Conservation (phyloP, 257 asterid genomes). For the Galeopsis tetrahit region DNA sequence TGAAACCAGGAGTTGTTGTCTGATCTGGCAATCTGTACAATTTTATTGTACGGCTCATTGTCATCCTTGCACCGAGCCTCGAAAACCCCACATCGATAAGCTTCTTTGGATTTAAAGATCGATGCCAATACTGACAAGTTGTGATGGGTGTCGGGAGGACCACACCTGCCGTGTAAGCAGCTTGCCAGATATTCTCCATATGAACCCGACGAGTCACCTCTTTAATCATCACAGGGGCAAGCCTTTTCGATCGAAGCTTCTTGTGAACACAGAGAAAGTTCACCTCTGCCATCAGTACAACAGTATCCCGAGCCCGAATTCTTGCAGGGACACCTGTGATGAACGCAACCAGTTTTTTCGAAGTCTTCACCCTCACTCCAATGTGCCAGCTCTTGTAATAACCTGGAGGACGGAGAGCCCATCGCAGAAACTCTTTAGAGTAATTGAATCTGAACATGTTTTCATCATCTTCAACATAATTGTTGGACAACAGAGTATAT, state of each 20-base stretch:
- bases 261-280: conserved; percentile 53
- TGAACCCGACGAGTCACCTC: conserved; percentile 83
- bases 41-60: conserved; percentile 82
- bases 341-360: conserved; percentile 80
- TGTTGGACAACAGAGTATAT: conserved; percentile 50
- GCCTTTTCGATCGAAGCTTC: conserved; percentile 83
- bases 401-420: conserved; percentile 87
- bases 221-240: conserved; percentile 83
- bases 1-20: conserved; percentile 67
- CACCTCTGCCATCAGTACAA: conserved; percentile 73
- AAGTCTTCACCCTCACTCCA: conserved; percentile 78
- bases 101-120: conserved; percentile 78
- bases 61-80: conserved; percentile 81
- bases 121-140: conserved; percentile 41
- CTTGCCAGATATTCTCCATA: conserved; percentile 86
- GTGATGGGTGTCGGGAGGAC: conserved; percentile 79
- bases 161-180: conserved; percentile 83
- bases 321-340: conserved; percentile 78
- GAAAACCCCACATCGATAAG: conserved; percentile 84
- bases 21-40: conserved; percentile 68
- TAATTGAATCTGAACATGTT: conserved; percentile 82
- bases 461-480: conserved; percentile 51
- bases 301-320: conserved; percentile 66
- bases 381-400: conserved; percentile 72
- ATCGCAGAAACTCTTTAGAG: conserved; percentile 76